Conservation (phyloP, 2,329 filamentous ascomycete genomes). For the Cordyceps cateniannulata region DNA sequence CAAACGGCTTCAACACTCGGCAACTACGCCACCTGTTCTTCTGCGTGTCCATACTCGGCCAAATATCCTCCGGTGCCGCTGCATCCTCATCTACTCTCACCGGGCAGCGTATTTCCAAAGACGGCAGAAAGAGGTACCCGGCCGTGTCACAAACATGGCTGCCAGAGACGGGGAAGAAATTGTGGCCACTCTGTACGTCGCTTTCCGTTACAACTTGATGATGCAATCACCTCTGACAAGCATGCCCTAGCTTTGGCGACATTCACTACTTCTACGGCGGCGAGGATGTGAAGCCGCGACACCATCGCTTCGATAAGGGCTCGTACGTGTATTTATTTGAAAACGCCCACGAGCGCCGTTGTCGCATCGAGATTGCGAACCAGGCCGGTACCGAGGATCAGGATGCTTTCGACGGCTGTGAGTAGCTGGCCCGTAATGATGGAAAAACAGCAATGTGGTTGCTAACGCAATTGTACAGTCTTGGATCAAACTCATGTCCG, state of each 20-base stretch:
- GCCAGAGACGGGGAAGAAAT: slow-evolving; percentile 43
- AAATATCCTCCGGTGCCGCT: neutral
- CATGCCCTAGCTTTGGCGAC: slow-evolving; percentile 58
- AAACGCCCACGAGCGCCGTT: slow-evolving; percentile 58
- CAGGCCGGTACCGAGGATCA: slow-evolving; percentile 67
- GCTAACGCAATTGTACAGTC: slow-evolving; percentile 27
- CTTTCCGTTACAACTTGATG: neutral
- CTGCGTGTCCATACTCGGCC: neutral
- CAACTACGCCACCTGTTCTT: neutral
- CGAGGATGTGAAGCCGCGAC: slow-evolving; percentile 60
- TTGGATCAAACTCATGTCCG: slow-evolving; percentile 58
- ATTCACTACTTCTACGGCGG: slow-evolving; percentile 72
- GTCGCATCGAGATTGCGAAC: slow-evolving; percentile 71
- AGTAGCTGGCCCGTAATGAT: slow-evolving; percentile 26
- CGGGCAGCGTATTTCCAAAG: neutral
- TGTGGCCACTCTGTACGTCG: slow-evolving; percentile 43
- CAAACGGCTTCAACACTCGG: neutral
- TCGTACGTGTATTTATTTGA: slow-evolving; percentile 79
- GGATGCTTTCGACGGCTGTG: slow-evolving; percentile 72
- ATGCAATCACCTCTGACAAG: neutral
- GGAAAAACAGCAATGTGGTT: neutral
- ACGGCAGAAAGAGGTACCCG: neutral
- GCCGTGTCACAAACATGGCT: slow-evolving; percentile 34
- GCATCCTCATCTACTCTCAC: neutral
- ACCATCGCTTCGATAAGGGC: slow-evolving; percentile 73